These are phyloP conservation scores for Penicillium fimorum DNA, from an alignment of 495 filamentous ascomycete species.

Conservation along the genomic window DNA sequence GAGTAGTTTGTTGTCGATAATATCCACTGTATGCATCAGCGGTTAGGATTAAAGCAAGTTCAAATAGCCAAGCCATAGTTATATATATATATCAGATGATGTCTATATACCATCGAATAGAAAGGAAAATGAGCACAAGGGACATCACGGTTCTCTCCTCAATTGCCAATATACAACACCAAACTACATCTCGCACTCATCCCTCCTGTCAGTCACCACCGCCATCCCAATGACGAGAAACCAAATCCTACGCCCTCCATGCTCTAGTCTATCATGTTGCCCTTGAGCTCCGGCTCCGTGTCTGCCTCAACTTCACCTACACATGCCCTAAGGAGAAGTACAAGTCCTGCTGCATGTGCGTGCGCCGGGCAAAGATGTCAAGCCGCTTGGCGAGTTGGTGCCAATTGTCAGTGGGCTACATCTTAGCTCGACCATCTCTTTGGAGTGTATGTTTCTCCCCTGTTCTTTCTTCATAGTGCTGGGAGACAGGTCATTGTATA, in stretches of 20 bases:
- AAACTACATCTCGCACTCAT: neutral
- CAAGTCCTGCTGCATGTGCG: conserved; percentile 35
- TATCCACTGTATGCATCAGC: neutral
- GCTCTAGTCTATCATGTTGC: neutral
- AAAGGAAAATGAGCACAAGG: conserved; percentile 8
- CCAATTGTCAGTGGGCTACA: conserved; percentile 26
- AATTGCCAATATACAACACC: neutral
- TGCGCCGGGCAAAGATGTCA: conserved; percentile 21
- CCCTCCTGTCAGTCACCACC: conserved; percentile 15
- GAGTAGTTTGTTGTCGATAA: neutral
- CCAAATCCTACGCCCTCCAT: conserved; percentile 11
- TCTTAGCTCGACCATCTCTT: conserved; percentile 26
- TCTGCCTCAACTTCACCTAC: neutral
- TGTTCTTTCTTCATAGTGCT: neutral
- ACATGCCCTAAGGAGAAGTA: conserved; percentile 20
- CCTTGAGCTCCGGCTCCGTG: conserved; percentile 1
- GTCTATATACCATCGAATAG: conserved; percentile 14
- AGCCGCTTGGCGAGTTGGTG: conserved; percentile 23
- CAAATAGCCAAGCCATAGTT: neutral
- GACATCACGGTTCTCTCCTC: neutral
- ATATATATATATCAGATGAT: neutral
- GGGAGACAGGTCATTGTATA: neutral
- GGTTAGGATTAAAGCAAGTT: neutral
- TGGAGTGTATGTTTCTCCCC: conserved; percentile 32
- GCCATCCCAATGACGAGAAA: conserved; percentile 13